These are phyloP conservation scores for Colletotrichum tropicicola DNA, from an alignment of 2,329 filamentous ascomycete genomes.

Conservation along the genomic window DNA sequence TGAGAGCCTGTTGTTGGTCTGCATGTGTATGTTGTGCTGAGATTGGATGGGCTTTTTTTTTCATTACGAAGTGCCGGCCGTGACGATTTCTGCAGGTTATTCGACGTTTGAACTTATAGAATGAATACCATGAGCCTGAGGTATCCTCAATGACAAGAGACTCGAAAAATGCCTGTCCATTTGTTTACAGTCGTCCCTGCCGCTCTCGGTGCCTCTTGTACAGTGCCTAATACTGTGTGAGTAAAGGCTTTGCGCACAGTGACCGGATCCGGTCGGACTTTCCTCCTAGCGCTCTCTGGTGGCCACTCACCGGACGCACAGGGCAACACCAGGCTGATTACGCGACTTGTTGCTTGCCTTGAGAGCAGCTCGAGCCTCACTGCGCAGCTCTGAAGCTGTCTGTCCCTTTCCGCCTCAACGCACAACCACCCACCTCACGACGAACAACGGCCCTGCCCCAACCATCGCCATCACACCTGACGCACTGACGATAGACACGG, in stretches of 20 bases:
- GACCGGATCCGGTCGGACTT: constrained; percentile 29
- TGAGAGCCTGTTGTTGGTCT: too few species aligned
- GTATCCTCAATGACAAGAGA: too few species aligned
- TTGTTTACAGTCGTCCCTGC: too few species aligned
- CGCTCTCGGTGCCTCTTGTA: not conserved
- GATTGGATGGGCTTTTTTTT: too few species aligned
- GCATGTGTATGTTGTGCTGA: too few species aligned
- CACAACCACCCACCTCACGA: constrained; percentile 4
- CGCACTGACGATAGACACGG: constrained; percentile 3
- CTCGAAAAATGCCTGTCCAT: too few species aligned
- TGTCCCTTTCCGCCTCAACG: constrained; percentile 30
- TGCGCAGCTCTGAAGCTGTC: constrained; percentile 32
- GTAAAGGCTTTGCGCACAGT: not conserved
- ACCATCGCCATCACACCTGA: not conserved
- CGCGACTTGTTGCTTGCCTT: constrained; percentile 35
- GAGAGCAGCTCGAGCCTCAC: constrained; percentile 28
- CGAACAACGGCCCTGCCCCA: not conserved
- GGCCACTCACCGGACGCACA: constrained; percentile 24
- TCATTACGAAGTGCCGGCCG: too few species aligned
- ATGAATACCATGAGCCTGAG: too few species aligned
- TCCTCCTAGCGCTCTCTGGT: constrained; percentile 30
- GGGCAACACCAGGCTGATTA: constrained; percentile 34
- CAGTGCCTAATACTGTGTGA: not conserved
- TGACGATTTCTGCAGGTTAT: too few species aligned
- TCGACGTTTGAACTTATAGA: too few species aligned